Evolutionary conservation across 495 filamentous ascomycete species (phyloP).

Genomic region (Chaetomidium leptoderma): DNA sequence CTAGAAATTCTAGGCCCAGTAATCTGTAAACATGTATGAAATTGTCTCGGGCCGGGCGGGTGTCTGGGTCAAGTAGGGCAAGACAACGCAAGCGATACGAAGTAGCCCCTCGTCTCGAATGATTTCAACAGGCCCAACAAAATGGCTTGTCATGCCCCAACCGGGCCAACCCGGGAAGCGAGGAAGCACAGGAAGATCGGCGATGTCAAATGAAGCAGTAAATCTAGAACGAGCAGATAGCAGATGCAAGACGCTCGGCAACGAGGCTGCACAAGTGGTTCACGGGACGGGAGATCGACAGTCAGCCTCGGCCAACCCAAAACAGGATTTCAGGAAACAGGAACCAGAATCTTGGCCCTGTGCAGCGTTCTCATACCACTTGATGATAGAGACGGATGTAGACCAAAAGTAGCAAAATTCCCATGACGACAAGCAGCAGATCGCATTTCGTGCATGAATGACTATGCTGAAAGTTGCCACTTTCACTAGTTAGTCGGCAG

Average conservation of each 20-base stretch:
- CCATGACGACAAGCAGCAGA: conserved; percentile 14
- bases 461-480: not conserved
- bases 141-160: too few species aligned
- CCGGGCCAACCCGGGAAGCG: too few species aligned
- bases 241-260: not conserved
- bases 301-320: not conserved
- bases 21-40: too few species aligned
- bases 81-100: too few species aligned
- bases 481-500: not conserved
- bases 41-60: too few species aligned
- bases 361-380: not conserved
- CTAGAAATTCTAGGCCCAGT: too few species aligned
- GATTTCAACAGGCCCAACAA: too few species aligned
- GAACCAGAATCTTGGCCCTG: not conserved
- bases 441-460: conserved; percentile 16
- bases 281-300: conserved; percentile 1
- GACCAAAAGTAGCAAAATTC: not conserved
- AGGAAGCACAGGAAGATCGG: too few species aligned
- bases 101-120: too few species aligned
- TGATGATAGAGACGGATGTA: not conserved
- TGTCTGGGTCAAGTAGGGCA: too few species aligned
- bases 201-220: too few species aligned
- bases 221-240: too few species aligned
- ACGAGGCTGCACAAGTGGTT: not conserved
- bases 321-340: not conserved